Percentiles rank a stretch among this genome's conserved stretches.
phyloP scores from a whole-genome alignment of 2,329 filamentous ascomycete genomes.

The Sporothrix pallida region DNA sequence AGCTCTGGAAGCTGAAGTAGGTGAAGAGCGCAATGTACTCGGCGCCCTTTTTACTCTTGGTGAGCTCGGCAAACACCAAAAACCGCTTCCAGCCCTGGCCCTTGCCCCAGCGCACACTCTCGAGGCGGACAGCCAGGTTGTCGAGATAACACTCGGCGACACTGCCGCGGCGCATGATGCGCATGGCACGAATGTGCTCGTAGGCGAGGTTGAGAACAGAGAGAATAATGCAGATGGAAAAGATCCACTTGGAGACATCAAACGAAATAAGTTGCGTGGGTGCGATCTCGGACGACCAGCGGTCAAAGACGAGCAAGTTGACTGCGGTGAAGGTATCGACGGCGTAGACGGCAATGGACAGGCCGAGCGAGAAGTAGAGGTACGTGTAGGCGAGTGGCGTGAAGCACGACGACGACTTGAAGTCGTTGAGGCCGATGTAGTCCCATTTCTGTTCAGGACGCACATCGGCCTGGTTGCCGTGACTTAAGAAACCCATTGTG shows the following conservation, averaged over 20 bases:
- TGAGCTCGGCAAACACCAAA: constrained; percentile 88
- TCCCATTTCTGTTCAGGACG: constrained; percentile 91
- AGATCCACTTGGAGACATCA: constrained; percentile 89
- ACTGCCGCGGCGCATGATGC: constrained; percentile 82
- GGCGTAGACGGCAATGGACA: constrained; percentile 83
- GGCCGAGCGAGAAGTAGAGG: constrained; percentile 77
- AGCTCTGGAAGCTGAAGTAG: constrained; percentile 80
- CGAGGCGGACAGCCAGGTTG: constrained; percentile 80
- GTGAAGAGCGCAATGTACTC: constrained; percentile 91
- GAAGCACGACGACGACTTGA: constrained; percentile 80
- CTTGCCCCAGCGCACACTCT: constrained; percentile 76
- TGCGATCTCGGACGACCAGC: constrained; percentile 83
- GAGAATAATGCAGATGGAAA: constrained; percentile 87
- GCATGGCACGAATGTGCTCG: constrained; percentile 78
- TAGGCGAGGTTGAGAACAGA: constrained; percentile 83
- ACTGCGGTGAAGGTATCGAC: constrained; percentile 94
- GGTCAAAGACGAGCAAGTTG: constrained; percentile 86
- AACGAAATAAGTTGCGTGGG: constrained; percentile 73
- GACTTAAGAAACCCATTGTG: constrained; percentile 70
- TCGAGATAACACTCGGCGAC: constrained; percentile 93
- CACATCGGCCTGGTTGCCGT: constrained; percentile 68
- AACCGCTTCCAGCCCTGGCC: constrained; percentile 87
- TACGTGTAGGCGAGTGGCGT: constrained; percentile 81
- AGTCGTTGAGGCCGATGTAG: constrained; percentile 80
- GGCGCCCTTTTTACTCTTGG: constrained; percentile 86